Base-by-base conservation (phyloP, 2,329 filamentous ascomycete species). In the Pochonia chlamydosporia region DNA sequence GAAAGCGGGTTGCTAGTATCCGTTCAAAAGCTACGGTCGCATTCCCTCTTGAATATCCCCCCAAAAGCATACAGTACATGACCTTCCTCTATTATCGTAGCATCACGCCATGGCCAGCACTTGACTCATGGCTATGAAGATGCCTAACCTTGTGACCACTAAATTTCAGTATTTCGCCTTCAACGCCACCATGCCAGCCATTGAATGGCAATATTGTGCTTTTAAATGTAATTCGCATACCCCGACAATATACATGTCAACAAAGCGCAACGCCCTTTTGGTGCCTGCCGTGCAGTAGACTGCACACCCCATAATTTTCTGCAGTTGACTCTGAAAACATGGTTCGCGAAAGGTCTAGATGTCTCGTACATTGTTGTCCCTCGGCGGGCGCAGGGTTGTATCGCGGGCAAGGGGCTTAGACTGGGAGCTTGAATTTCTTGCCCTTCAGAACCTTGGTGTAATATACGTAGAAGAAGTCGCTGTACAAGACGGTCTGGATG, bases 391-490 rank as follows among this genome's bases (percentile, higher is more conserved):
- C 7, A 8, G 14, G n/a, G 7, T 11, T 24, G 37, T 24, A 28
- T n/a, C n/a, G 24, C 24, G n/a, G 11, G 10, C 3, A 14, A 25
- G 20, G n/a, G 23, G 20, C 56, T 75, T 81, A 92, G 56, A 92
- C 88, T 2, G 87, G 87, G 49, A 92, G 75, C 68, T 89, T 88
- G 68, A 92, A 92, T 74, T 89, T 91, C 76, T 89, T 87, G 58
- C 87, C 87, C 74, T 91, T 89, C 70, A 91, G 73, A 41, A 92
- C 85, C 83, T 96, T 97, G 50, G 86, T 96, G 73, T 96, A 99
- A 75, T 99, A 99, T 62, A 99, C 92, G 78, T 91, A 99, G 80
- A 99, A 99, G 75, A 99, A 99, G 73, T 99, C 93, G 54, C 89
- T 95, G 74, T 99, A 99, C 49, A 99, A 76, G 42, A 99, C 72